Percentiles rank a stretch among this genome's conserved stretches.
These are phyloP conservation scores for Solanum gandarillasii DNA, from an alignment of 257 asterid species.

Conservation along the genomic window DNA sequence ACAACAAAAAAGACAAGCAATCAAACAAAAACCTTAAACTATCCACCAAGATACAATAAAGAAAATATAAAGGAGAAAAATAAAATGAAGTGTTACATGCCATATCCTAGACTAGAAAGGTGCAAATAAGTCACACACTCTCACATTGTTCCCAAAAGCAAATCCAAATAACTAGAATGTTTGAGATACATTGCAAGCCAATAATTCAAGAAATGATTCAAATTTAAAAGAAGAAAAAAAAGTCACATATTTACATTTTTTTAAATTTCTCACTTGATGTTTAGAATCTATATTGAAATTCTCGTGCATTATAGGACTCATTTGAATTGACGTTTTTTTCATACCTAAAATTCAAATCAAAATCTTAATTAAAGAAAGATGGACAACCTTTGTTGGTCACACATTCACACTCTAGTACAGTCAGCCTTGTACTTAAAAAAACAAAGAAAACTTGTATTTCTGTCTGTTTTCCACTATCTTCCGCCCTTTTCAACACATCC, in stretches of 20 bases:
- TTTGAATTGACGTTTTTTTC: too few species aligned
- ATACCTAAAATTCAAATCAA: too few species aligned
- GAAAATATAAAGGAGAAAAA: background rate
- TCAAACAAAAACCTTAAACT: background rate
- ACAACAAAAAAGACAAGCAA: background rate
- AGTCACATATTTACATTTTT: background rate
- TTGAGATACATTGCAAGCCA: background rate
- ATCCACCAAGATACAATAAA: background rate
- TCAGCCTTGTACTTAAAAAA: background rate
- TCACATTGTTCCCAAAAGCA: background rate
- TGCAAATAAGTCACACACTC: background rate
- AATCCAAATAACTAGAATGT: background rate
- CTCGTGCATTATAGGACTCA: too few species aligned
- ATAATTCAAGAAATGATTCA: background rate
- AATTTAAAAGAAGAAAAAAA: background rate
- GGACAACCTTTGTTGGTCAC: background rate
- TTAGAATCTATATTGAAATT: too few species aligned
- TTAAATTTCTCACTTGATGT: background rate
- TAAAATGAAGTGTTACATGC: background rate
- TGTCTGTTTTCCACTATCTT: background rate
- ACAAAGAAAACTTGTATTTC: background rate
- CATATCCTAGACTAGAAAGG: background rate
- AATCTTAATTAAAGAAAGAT: too few species aligned
- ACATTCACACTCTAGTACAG: background rate
- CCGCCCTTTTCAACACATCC: background rate